Conservation (phyloP, 768 basidiomycete genomes). For the Macrolepiota albuminosa region DNA sequence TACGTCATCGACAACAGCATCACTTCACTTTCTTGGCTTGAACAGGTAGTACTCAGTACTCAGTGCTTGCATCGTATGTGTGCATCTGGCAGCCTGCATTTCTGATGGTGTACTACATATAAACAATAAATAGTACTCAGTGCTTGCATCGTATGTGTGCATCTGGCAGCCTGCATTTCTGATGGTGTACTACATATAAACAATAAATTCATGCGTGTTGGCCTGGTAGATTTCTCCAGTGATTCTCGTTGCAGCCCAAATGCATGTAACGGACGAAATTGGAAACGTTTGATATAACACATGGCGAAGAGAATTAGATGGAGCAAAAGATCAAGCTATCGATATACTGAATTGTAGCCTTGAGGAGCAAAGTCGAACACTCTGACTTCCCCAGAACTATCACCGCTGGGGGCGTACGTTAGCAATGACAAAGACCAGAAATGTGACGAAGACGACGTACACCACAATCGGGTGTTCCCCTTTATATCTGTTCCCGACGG, state of each 20-base stretch:
- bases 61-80: too few species aligned
- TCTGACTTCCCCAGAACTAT: conserved; percentile 43
- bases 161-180: too few species aligned
- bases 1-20: not conserved
- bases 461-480: conserved; percentile 56
- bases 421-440: not conserved
- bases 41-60: too few species aligned
- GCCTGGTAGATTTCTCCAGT: not conserved
- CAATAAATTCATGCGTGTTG: too few species aligned
- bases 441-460: conserved; percentile 32
- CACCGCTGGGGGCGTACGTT: conserved; percentile 31
- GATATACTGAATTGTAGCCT: conserved; percentile 5
- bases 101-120: too few species aligned
- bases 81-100: too few species aligned
- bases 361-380: conserved; percentile 29
- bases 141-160: too few species aligned
- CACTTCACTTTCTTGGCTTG: too few species aligned
- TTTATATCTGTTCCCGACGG: conserved; percentile 47
- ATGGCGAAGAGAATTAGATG: not conserved
- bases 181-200: too few species aligned
- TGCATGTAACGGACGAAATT: not conserved
- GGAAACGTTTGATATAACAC: not conserved
- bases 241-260: not conserved
- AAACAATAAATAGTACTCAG: too few species aligned
- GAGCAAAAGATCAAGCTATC: not conserved